Evolutionary conservation across 2,329 filamentous ascomycete genomes (phyloP), one percentile per base, ranked within the genome.

Genomic region (Aureobasidium sp.): DNA sequence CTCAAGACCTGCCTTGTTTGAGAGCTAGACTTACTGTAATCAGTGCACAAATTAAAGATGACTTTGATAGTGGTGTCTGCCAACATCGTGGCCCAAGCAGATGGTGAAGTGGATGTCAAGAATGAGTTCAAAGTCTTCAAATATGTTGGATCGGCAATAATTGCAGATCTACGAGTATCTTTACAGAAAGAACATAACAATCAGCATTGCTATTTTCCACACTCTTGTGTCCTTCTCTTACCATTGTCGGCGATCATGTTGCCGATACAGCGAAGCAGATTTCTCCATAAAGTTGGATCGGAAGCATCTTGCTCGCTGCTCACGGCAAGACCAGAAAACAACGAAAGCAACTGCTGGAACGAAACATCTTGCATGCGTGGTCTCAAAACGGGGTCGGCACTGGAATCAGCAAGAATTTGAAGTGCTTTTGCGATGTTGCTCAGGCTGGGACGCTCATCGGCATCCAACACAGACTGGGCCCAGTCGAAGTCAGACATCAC

Each of bases 211-310:
- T 39, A 25, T 5, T 9, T 12, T 17, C 2, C 3, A 51, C 8
- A n/a, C 27, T 11, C 6, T 17, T 7, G 20, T 34, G 12, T 44
- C 42, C n/a, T 42, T 12, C n/a, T 37, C 61, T 44, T 63, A 64
- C 62, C 59, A 45, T 65, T 63, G 34, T 65, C 64, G 14, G 63
- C 59, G 25, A 65, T 49, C 37, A 64, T 44, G 49, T 65, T 65
- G 44, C 64, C 64, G 15, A 62, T 42, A n/a, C 64, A 65, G 22
- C 61, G 61, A 15, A 65, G 57, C 31, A 63, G 8, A 20, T 55
- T 56, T 11, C 31, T 47, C 44, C 45, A 60, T n/a, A 60, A 6
- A 5, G 44, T 22, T 9, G 15, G n/a, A 15, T 60, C 34, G 2
- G 29, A 22, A 12, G 60, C 9, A 27, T 47, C 41, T 39, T 48